phyloP scores from a whole-genome alignment of 345 rosid species.

The Sisymbrium altissimum region DNA sequence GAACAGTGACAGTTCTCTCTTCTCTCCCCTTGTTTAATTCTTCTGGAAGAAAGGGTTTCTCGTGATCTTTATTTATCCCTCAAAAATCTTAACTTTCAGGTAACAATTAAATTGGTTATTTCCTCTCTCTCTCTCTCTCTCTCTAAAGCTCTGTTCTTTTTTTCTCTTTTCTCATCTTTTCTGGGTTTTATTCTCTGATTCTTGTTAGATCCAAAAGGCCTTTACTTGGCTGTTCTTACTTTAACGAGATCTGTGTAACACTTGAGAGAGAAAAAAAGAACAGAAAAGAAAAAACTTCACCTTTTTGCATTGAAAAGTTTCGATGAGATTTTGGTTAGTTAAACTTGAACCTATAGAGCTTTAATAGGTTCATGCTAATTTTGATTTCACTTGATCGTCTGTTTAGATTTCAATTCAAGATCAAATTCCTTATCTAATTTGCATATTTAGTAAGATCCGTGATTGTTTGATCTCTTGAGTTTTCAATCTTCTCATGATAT shows the following conservation, averaged over 20 bases:
- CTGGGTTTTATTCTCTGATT: slow-evolving; percentile 47
- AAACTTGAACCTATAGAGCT: not conserved
- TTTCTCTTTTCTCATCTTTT: not conserved
- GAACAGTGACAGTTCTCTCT: slow-evolving; percentile 31
- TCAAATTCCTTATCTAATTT: not conserved
- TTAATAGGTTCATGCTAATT: not conserved
- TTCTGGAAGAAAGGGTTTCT: slow-evolving; percentile 2
- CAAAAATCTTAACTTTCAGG: slow-evolving; percentile 19
- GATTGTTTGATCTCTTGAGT: not conserved
- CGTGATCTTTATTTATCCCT: slow-evolving; percentile 26
- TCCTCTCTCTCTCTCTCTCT: not conserved
- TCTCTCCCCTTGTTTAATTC: slow-evolving; percentile 11
- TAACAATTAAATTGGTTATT: slow-evolving; percentile 7
- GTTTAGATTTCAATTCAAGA: slow-evolving; percentile 10
- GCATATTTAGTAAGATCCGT: slow-evolving; percentile 9
- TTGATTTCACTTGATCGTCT: not conserved
- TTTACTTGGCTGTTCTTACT: slow-evolving; percentile 34
- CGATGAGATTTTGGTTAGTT: not conserved
- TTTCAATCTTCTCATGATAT: not conserved
- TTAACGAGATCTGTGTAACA: slow-evolving; percentile 42
- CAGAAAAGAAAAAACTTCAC: not conserved
- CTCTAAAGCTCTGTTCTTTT: slow-evolving; percentile 42
- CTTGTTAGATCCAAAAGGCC: slow-evolving; percentile 37
- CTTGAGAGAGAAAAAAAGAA: slow-evolving; percentile 3
- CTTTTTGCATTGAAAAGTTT: slow-evolving; percentile 23